phyloP scores from a whole-genome alignment of 2,329 filamentous ascomycete species.

The Aspergillus sp. region DNA sequence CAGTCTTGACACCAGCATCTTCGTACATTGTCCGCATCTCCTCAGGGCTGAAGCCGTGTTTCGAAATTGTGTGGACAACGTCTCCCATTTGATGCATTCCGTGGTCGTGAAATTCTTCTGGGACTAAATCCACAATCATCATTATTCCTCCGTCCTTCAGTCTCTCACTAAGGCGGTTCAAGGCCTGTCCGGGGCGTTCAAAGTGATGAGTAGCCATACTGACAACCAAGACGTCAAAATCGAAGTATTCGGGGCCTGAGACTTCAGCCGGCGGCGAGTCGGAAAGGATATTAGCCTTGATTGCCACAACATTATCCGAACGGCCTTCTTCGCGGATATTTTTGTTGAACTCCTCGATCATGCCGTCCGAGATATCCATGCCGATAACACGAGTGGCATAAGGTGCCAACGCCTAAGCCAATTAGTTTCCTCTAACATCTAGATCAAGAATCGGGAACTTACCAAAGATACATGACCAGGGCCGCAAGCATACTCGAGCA shows the following conservation, averaged over 20 bases:
- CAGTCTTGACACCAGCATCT: conserved; percentile 58
- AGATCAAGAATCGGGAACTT: conserved; percentile 24
- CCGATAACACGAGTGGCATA: conserved; percentile 65
- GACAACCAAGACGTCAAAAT: conserved; percentile 68
- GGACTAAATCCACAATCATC: conserved; percentile 67
- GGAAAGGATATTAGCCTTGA: conserved; percentile 58
- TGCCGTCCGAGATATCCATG: conserved; percentile 69
- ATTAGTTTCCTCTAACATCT: neutral
- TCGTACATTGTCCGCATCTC: conserved; percentile 62
- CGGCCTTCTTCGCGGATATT: conserved; percentile 55
- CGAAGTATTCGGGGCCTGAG: conserved; percentile 60
- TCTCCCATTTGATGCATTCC: conserved; percentile 22
- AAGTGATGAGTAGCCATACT: conserved; percentile 69
- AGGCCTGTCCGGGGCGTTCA: conserved; percentile 61
- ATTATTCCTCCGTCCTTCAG: conserved; percentile 66
- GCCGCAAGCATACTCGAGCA: conserved; percentile 77
- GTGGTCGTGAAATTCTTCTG: conserved; percentile 45
- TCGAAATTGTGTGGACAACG: conserved; percentile 57
- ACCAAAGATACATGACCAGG: conserved; percentile 67
- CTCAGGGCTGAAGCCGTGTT: conserved; percentile 65
- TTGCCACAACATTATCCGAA: conserved; percentile 55
- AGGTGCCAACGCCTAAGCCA: conserved; percentile 55
- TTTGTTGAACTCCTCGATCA: conserved; percentile 68
- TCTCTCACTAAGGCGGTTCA: conserved; percentile 59
- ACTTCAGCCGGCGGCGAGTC: conserved; percentile 56